Percentiles rank a stretch among this genome's conserved stretches.
Conservation (phyloP, 345 rosid species). For the Hirschfeldia incana region DNA sequence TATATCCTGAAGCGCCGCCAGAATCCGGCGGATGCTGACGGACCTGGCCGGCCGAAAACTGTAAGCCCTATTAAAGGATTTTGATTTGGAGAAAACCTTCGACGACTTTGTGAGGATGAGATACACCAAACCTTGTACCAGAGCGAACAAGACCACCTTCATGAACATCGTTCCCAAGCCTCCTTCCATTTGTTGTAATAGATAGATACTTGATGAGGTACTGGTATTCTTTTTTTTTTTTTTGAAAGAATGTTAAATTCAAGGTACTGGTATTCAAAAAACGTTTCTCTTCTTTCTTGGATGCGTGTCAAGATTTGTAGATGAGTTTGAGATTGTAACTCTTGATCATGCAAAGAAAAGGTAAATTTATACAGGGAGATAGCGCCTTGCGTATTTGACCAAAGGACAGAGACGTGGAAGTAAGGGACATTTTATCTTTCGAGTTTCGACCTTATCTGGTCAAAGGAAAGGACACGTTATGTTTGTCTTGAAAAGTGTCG, state of each 20-base stretch:
- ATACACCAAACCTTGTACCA: slow-evolving; percentile 65
- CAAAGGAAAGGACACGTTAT: slow-evolving; percentile 9
- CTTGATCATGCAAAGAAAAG: background rate
- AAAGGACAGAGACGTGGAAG: slow-evolving; percentile 35
- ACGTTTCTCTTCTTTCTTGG: background rate
- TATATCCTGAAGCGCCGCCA: slow-evolving; percentile 48
- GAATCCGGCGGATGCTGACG: slow-evolving; percentile 51
- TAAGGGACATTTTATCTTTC: background rate
- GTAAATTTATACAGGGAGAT: slow-evolving; percentile 7
- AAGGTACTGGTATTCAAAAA: background rate
- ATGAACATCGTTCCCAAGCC: slow-evolving; percentile 45
- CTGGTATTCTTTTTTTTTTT: no score
- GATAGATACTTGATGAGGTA: background rate
- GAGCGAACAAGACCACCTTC: slow-evolving; percentile 48
- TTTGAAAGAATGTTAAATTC: no score
- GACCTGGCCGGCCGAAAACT: slow-evolving; percentile 61
- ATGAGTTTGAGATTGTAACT: background rate
- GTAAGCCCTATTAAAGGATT: slow-evolving; percentile 32
- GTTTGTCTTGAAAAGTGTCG: background rate
- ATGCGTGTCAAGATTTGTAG: slow-evolving; percentile 9
- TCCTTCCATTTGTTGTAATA: slow-evolving; percentile 38
- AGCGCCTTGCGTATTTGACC: slow-evolving; percentile 32
- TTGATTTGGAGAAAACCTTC: slow-evolving; percentile 52
- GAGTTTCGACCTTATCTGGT: slow-evolving; percentile 23
- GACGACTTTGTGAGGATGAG: slow-evolving; percentile 62